Evolutionary conservation across 345 rosid species (phyloP).

Genomic region (Litchi chinensis): DNA sequence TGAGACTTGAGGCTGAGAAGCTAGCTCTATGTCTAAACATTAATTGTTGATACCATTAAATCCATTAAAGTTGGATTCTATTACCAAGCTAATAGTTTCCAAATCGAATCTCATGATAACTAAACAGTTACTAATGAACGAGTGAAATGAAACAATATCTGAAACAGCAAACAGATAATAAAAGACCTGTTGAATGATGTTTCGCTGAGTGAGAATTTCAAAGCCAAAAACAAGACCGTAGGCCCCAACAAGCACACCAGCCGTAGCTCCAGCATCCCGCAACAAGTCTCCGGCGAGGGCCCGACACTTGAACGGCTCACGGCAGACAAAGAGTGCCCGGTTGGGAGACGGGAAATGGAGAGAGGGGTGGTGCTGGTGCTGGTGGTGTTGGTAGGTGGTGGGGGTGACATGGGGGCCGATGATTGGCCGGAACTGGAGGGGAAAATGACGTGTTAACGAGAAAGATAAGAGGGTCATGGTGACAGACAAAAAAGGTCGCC

Average conservation of each 20-base stretch:
- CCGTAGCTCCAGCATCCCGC: slow-evolving; percentile 72
- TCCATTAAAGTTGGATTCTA: background rate
- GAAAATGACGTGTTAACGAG: background rate
- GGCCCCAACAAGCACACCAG: slow-evolving; percentile 72
- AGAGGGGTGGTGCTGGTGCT: background rate
- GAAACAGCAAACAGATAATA: no score
- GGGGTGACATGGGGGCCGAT: background rate
- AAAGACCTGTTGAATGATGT: slow-evolving; percentile 67
- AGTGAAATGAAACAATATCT: background rate
- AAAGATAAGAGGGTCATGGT: slow-evolving; percentile 6
- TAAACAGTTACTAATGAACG: background rate
- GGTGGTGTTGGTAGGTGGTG: background rate
- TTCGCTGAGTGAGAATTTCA: slow-evolving; percentile 59
- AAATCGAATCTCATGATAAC: background rate
- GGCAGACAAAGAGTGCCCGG: background rate
- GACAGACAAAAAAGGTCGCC: background rate
- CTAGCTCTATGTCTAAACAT: no score
- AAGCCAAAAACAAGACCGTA: slow-evolving; percentile 67
- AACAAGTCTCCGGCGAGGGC: slow-evolving; percentile 28
- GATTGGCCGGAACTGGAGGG: background rate
- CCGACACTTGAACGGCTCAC: background rate
- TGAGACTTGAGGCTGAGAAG: no score
- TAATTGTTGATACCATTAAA: no score
- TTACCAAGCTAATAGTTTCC: background rate
- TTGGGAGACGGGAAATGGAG: background rate